Base-by-base conservation (phyloP, 306 rosid species). In the Myrica gale region DNA sequence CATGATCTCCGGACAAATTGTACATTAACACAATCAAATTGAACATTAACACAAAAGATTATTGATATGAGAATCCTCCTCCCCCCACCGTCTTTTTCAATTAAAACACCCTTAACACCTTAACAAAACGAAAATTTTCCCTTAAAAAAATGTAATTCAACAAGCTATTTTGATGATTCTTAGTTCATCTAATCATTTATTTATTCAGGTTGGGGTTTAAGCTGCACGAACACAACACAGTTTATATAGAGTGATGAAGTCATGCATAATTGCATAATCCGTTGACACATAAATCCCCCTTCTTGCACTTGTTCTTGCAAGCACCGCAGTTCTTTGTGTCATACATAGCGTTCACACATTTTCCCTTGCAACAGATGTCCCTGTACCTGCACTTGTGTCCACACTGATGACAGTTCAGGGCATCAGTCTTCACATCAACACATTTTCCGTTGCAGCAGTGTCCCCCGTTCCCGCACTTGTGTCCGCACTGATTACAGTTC, bases 401-500 rank as follows among this genome's bases (percentile, higher is more conserved):
- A n/a, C 91, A 87, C 57, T 32, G 76, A 3, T 88, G 90, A 26
- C 90, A 89, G 70, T 89, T 87, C 48, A 69, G 4, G 8, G 67
- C 16, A 47, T 87, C 86, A 0, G 56, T 77, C 74, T 53, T 69
- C 50, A 79, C 81, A 16, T 82, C 69, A 5, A 84, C 90, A 54
- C 88, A 84, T 17, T 71, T 87, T 77, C 80, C 80, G 75, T 77
- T 80, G 80, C 90, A 87, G 75, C 90, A 84, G 55, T 84, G 79
- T 0, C 78, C 74, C 2, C 81, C 16, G 74, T 85, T 82, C 58
- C 71, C 85, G 37, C 91, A 85, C 66, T 77, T 82, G 57, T 60
- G 17, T 1, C 86, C 82, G 16, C 91, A 87, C 57, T 32, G 76
- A 3, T 88, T 91, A 26, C 90, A 89, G 70, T 89, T 87, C 48